phyloP scores from a whole-genome alignment of 2,329 filamentous ascomycete genomes.

The Pezicula neosporulosa region DNA sequence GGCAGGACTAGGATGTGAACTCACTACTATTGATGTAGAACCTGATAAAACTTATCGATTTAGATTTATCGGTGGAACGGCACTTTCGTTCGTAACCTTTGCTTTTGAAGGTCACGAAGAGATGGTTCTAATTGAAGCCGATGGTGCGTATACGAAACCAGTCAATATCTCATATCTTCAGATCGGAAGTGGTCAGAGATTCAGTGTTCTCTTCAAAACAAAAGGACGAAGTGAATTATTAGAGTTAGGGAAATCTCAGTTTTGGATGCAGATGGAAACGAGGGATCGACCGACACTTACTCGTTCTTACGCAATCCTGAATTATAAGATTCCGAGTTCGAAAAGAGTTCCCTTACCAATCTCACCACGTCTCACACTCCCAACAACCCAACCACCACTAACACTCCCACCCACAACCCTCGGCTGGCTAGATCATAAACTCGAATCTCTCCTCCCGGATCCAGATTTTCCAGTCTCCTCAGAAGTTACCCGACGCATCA shows the following conservation, averaged over 20 bases:
- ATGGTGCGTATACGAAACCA: slow-evolving; percentile 35
- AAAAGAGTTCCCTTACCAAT: slow-evolving; percentile 6
- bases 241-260: background rate
- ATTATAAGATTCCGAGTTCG: slow-evolving; percentile 22
- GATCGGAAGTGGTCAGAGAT: slow-evolving; percentile 46
- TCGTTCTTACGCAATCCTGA: slow-evolving; percentile 37
- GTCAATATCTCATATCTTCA: slow-evolving; percentile 39
- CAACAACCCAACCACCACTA: slow-evolving; percentile 9
- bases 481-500: slow-evolving; percentile 33
- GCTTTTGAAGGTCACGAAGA: slow-evolving; percentile 54
- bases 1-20: background rate
- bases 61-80: slow-evolving; percentile 54
- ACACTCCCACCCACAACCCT: slow-evolving; percentile 19
- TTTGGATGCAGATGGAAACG: slow-evolving; percentile 38
- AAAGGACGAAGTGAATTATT: slow-evolving; percentile 22
- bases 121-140: slow-evolving; percentile 56
- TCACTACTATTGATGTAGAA: slow-evolving; percentile 52
- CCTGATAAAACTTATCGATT: slow-evolving; percentile 59
- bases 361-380: slow-evolving; percentile 15
- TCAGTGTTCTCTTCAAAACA: slow-evolving; percentile 42
- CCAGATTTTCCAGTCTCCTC: slow-evolving; percentile 24
- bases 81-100: slow-evolving; percentile 49
- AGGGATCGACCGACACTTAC: slow-evolving; percentile 37
- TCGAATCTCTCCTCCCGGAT: slow-evolving; percentile 20
- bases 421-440: slow-evolving; percentile 31